Evolutionary conservation across 345 rosid species (phyloP).

Genomic region (Melaleuca quinquenervia): DNA sequence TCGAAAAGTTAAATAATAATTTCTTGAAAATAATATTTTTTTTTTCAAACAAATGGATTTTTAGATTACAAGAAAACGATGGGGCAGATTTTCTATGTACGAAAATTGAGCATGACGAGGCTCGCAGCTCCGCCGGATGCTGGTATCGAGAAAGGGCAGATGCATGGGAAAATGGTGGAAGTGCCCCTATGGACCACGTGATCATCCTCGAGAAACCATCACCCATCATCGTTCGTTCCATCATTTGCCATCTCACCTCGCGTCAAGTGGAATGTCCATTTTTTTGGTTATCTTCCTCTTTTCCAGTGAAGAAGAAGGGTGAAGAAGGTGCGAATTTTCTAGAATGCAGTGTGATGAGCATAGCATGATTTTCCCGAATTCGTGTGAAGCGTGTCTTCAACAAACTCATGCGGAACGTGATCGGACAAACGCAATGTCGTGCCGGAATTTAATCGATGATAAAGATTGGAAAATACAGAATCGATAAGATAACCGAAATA

Average conservation of each 20-base stretch:
- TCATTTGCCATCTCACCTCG: not conserved
- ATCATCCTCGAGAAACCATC: not conserved
- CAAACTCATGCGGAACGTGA: too few species aligned
- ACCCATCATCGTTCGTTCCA: not conserved
- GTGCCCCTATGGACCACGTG: not conserved
- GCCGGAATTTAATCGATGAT: too few species aligned
- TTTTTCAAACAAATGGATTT: fast-evolving
- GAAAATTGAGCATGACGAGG: not conserved
- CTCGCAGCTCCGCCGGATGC: not conserved
- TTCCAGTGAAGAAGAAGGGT: not conserved
- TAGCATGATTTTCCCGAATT: not conserved
- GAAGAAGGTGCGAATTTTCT: not conserved
- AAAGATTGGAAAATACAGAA: too few species aligned
- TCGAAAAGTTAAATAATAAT: not conserved
- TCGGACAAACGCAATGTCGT: too few species aligned
- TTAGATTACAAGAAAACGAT: not conserved
- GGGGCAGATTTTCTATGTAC: too few species aligned
- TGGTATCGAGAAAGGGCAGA: not conserved
- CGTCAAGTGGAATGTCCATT: not conserved
- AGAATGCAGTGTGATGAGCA: not conserved
- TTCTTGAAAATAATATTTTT: too few species aligned
- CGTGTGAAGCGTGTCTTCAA: not conserved
- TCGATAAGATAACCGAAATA: too few species aligned
- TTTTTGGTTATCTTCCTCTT: not conserved
- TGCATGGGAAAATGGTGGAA: not conserved